Evolutionary conservation across 148 eudicot genomes (phyloP), one percentile per base, ranked within the genome.

Genomic region (Arctostaphylos glauca): DNA sequence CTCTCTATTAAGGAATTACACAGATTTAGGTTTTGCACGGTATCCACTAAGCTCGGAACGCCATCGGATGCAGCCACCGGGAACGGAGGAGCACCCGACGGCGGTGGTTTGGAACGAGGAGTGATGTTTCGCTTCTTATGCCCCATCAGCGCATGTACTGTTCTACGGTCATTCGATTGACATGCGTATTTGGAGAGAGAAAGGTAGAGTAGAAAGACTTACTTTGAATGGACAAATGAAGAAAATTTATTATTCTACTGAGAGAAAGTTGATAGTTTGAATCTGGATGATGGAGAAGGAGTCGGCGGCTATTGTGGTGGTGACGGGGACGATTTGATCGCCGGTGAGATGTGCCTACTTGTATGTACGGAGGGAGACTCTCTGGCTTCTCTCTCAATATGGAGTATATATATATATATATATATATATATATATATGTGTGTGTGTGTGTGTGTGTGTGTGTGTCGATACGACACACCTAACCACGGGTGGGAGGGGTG

Each of bases 41-140:
- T 25, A 19, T 41, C 66, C 31, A 67, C 4, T 64, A 31, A 18
- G 43, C 47, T 13, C 8, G 46, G 46, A 67, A n/a, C 79, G 54
- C 84, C 81, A 48, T 71, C 78, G 16, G 59, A 72, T 64, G 43
- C 46, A 1, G 77, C 83, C 46, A 79, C 9, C 84, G 82, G 59
- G 41, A 80, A 21, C 23, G 74, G 77, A 66, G 83, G 81, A 44
- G 58, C 73, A 43, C 72, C 79, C 76, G 87, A 74, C 13, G 84
- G 76, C 77, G 88, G 81, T 16, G 88, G 76, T 79, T 88, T 91
- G 85, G 81, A 84, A 83, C 92, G 91, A 75, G 92, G 71, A 84
- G 88, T 23, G 72, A 52, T 73, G 82, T 70, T 86, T 79, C 91
- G 90, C 90, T 91, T 92, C 91, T 92, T 91, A 49, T 79, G 89